Conservation (phyloP, 1,284 basidiomycete species). For the Sutorius eximius region DNA sequence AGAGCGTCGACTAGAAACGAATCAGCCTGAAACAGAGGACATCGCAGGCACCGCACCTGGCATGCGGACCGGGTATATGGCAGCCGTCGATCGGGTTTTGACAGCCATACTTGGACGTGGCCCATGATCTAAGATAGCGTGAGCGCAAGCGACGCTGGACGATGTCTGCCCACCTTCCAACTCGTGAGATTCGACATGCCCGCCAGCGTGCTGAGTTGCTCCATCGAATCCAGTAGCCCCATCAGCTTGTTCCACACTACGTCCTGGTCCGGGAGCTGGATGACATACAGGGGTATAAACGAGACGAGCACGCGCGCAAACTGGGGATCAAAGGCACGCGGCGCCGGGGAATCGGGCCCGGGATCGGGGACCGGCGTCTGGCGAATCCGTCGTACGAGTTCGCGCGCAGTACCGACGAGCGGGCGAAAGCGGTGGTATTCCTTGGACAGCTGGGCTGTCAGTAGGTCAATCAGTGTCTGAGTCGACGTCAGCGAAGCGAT, state of each 20-base stretch:
- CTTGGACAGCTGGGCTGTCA: slow-evolving; percentile 38
- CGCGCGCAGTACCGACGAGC: slow-evolving; percentile 21
- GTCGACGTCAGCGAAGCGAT: slow-evolving; percentile 4
- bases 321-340: slow-evolving; percentile 64
- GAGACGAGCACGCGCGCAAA: slow-evolving; percentile 71
- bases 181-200: slow-evolving; percentile 45
- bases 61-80: slow-evolving; percentile 62
- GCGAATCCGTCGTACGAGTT: slow-evolving; percentile 22
- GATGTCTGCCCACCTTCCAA: slow-evolving; percentile 55
- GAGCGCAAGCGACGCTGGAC: not conserved
- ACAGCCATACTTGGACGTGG: slow-evolving; percentile 47
- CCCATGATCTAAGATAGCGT: slow-evolving; percentile 46
- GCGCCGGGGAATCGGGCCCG: slow-evolving; percentile 47
- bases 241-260: slow-evolving; percentile 55
- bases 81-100: slow-evolving; percentile 39
- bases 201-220: slow-evolving; percentile 52
- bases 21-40: not conserved
- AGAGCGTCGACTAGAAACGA: slow-evolving; percentile 53
- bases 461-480: slow-evolving; percentile 46
- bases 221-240: slow-evolving; percentile 55
- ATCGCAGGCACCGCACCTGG: slow-evolving; percentile 42
- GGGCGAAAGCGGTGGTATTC: slow-evolving; percentile 23
- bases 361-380: slow-evolving; percentile 36
- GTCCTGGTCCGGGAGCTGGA: slow-evolving; percentile 52
- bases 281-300: slow-evolving; percentile 68